Conservation (phyloP, 1,284 basidiomycete genomes). For the Fomitopsis pinicola region DNA sequence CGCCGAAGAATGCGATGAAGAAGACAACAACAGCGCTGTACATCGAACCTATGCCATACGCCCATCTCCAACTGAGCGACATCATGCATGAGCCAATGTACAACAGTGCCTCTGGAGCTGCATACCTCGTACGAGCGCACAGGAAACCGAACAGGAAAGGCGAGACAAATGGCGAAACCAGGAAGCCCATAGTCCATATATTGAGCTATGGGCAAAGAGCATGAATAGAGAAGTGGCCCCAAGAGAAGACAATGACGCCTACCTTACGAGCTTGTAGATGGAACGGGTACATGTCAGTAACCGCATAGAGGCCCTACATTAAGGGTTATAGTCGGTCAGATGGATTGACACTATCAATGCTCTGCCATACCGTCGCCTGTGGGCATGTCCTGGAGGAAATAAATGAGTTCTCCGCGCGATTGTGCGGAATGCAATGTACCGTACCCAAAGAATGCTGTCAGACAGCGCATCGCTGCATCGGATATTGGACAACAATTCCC, state of each 20-base stretch:
- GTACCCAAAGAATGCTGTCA: conserved; percentile 68
- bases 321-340: background rate
- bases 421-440: background rate
- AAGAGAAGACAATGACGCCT: background rate
- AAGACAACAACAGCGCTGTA: conserved; percentile 53
- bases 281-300: conserved; percentile 72
- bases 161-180: conserved; percentile 61
- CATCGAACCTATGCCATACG: conserved; percentile 64
- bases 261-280: conserved; percentile 72
- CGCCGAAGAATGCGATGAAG: conserved; percentile 52
- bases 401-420: background rate
- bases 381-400: conserved; percentile 46
- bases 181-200: conserved; percentile 70
- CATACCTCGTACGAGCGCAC: conserved; percentile 49
- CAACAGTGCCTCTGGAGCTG: background rate
- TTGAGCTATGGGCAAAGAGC: conserved; percentile 41
- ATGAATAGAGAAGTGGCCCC: background rate
- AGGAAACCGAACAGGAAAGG: conserved; percentile 71
- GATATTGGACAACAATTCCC: background rate
- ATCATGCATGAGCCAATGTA: background rate
- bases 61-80: conserved; percentile 59
- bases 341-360: background rate
- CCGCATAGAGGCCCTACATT: conserved; percentile 54
- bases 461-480: conserved; percentile 59
- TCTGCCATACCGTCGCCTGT: conserved; percentile 55